Evolutionary conservation across 2,329 filamentous ascomycete species (phyloP).

Genomic region (Talaromyces sp.): DNA sequence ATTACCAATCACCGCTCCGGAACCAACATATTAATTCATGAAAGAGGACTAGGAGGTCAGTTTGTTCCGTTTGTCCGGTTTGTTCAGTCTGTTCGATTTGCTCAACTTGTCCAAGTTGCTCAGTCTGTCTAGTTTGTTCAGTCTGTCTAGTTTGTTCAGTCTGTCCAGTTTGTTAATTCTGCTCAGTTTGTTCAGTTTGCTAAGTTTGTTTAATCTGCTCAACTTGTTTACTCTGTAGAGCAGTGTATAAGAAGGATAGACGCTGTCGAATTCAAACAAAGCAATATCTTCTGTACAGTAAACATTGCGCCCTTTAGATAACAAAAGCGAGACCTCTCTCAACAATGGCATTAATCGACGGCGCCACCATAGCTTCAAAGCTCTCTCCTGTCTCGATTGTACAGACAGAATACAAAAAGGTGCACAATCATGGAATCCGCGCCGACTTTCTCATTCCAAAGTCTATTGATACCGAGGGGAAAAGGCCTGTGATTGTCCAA

Average conservation of each 20-base stretch:
- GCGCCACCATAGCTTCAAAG: not conserved
- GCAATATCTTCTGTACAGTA: not conserved
- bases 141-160: too few species aligned
- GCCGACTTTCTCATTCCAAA: slow-evolving; percentile 8
- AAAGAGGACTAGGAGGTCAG: too few species aligned
- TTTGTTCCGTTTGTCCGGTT: too few species aligned
- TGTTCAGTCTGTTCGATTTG: too few species aligned
- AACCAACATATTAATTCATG: too few species aligned
- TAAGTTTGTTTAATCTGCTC: too few species aligned
- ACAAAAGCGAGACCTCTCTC: not conserved
- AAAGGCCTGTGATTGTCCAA: slow-evolving; percentile 5
- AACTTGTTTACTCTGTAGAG: too few species aligned
- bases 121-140: too few species aligned
- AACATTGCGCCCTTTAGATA: not conserved
- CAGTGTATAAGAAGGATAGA: not conserved
- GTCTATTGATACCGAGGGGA: not conserved
- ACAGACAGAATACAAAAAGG: slow-evolving; percentile 4
- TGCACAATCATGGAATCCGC: slow-evolving; percentile 5
- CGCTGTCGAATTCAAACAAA: not conserved
- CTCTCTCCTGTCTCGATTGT: slow-evolving; percentile 3
- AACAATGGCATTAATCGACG: slow-evolving; percentile 3
- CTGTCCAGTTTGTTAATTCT: too few species aligned
- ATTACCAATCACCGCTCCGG: too few species aligned
- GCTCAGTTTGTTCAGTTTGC: too few species aligned
- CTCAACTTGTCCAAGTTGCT: too few species aligned